Evolutionary conservation across 2,329 filamentous ascomycete genomes (phyloP), one percentile per base, ranked within the genome.

Genomic region (Aphanocladium album): DNA sequence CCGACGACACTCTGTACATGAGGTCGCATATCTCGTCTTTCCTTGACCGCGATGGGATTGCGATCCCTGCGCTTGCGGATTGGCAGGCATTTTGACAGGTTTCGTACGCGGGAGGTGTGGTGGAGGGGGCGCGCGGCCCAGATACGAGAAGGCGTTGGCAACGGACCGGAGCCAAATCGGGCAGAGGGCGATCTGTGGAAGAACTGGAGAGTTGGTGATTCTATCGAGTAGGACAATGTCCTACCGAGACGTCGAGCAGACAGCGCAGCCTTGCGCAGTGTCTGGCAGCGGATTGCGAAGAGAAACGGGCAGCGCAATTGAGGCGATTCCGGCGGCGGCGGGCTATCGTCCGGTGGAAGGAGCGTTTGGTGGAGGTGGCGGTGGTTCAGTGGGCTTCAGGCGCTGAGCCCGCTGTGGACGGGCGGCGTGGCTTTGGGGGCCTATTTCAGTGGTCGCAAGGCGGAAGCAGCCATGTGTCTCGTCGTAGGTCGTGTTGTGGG

Each of bases 1-100:
- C 62, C 79, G 73, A 51, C 79, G 76, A 60, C 80, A 83, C 65
- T 83, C 80, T 3, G 76, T 76, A 66, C 80, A 83, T 21, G 79
- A 80, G 21, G 77, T 79, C 8, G 73, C 60, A 57, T 53, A 61
- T 54, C 60, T 73, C 33, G 66, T 70, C 54, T 61, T 61, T 33
- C 53, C 60, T 14, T 45, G 60, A 11, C 35, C 39, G 6, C 53
- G 60, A 37, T 57, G 60, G 46, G 60, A 30, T 39, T 47, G 47
- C 39, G 49, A 57, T 56, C 71, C 68, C 63, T 75, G 72, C 19
- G 70, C 68, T 61, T 72, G 70, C 58, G 66, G 63, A 12, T 41
- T 57, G 54, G 35, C 51, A 23, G 58, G 30, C 58, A 60, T 60
- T 21, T 41, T 39, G 19, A 47, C 5, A 27, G 25, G 12, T 41